Conservation (phyloP, 306 rosid genomes). For the Corylus americana region DNA sequence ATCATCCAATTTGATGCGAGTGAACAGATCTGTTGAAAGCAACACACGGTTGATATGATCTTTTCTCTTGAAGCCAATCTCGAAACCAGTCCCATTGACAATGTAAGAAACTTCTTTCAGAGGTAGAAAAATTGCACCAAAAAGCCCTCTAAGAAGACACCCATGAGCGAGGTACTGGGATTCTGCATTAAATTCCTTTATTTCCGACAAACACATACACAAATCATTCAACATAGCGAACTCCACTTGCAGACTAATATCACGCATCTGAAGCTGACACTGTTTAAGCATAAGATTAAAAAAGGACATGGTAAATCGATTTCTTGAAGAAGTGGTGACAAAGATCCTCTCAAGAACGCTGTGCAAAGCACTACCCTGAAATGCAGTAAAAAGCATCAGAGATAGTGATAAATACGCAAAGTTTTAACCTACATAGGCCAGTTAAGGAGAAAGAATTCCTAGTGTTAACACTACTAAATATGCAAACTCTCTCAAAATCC, state of each 20-base stretch:
- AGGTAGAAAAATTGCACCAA: conserved; percentile 54
- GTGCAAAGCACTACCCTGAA: conserved; percentile 86
- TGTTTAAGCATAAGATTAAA: conserved; percentile 60
- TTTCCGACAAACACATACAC: conserved; percentile 42
- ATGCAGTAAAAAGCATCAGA: conserved; percentile 26
- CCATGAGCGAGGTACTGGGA: conserved; percentile 45
- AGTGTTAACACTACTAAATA: neutral
- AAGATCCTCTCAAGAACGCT: conserved; percentile 59
- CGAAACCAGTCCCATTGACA: conserved; percentile 52
- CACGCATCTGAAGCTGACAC: conserved; percentile 55
- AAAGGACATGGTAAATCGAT: conserved; percentile 45
- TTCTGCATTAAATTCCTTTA: conserved; percentile 57
- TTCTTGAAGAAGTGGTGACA: conserved; percentile 40
- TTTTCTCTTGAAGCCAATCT: conserved; percentile 47
- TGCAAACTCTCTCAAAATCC: neutral
- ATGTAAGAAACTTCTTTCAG: conserved; percentile 40
- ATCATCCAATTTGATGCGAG: conserved; percentile 48
- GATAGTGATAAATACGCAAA: conserved; percentile 8
- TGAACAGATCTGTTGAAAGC: conserved; percentile 45
- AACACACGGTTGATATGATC: conserved; percentile 32
- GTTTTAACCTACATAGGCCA: neutral
- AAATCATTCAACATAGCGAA: conserved; percentile 53
- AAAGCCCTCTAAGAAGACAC: conserved; percentile 54
- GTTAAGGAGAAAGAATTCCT: neutral
- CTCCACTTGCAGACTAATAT: conserved; percentile 44